These are phyloP conservation scores for Xylariaceae sp. DNA, from an alignment of 2,329 filamentous ascomycete genomes.

Conservation along the genomic window DNA sequence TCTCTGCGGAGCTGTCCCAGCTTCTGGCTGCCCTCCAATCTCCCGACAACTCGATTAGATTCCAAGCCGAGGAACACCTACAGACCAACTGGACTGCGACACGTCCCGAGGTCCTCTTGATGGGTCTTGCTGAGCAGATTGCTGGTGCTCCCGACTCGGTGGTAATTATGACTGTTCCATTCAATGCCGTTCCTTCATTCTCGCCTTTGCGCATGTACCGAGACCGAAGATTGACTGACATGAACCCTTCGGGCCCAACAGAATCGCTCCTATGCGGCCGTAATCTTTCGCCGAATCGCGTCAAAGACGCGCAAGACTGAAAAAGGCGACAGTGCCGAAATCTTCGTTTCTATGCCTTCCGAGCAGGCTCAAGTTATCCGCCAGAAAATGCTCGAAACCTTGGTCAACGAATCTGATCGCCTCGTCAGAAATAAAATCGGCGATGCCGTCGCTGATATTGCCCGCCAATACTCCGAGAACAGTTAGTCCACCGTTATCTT, in stretches of 20 bases:
- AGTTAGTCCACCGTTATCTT: constrained; percentile 48
- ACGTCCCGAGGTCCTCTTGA: constrained; percentile 80
- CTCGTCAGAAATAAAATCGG: constrained; percentile 90
- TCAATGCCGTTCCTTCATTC: not conserved
- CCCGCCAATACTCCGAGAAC: constrained; percentile 88
- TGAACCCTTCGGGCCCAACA: constrained; percentile 34
- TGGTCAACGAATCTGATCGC: constrained; percentile 66
- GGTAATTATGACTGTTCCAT: constrained; percentile 44
- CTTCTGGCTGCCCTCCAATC: constrained; percentile 85
- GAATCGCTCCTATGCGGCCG: constrained; percentile 85
- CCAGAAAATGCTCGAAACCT: constrained; percentile 72
- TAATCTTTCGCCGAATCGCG: constrained; percentile 90
- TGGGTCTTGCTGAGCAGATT: constrained; percentile 92
- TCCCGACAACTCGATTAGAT: constrained; percentile 77
- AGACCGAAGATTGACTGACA: constrained; percentile 1
- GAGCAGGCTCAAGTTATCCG: constrained; percentile 74
- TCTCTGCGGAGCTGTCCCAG: constrained; percentile 77
- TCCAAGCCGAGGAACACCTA: constrained; percentile 83
- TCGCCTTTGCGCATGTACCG: not conserved
- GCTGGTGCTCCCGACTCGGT: constrained; percentile 66
- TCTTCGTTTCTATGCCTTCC: constrained; percentile 73
- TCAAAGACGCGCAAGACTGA: constrained; percentile 78
- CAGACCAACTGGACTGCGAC: constrained; percentile 82
- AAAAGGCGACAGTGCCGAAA: constrained; percentile 67
- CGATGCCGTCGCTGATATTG: constrained; percentile 94